Evolutionary conservation across 495 filamentous ascomycete genomes (phyloP), one percentile per base, ranked within the genome.

Genomic region (Neurospora sp.): DNA sequence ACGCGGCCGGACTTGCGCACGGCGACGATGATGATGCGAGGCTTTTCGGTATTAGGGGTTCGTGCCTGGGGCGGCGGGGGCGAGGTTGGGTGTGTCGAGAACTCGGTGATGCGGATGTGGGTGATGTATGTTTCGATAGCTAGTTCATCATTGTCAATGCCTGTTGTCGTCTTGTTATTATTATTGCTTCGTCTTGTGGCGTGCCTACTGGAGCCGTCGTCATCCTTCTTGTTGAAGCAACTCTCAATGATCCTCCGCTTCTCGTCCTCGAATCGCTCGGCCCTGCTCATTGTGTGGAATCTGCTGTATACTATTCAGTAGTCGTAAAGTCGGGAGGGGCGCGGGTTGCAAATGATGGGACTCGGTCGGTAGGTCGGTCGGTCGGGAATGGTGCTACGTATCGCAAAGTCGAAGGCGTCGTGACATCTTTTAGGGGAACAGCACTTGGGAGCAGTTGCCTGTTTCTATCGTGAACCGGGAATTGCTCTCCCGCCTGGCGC

Each of bases 181-280:
- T 45, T 20, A 5, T 7, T 38, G 40, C 37, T 31, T 44, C 7
- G 38, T 53, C 22, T 31, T 40, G 20, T 72, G 37, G 72, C 68
- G 74, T 70, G 84, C 91, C 77, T 89, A 94, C 92, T 85, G 59
- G 90, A 88, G 68, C 93, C 93, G 81, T 94, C 92, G 41, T 86
- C 86, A 77, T 98, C 96, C 77, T 89, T 90, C 85, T 94, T 98
- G 71, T 86, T 86, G 82, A 97, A 99, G 82, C 93, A 97, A 78
- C 92, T 97, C 73, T 93, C 89, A 41, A 95, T 92, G 70, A 99
- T 97, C 74, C 96, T 87, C 80, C 85, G 87, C 87, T 97, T 97
- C 84, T 98, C 96, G 76, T 98, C 94, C 81, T 99, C 94, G 79
- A 97, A 99, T 75, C 88, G 87, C 83, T 97, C 93, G 9, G 95